phyloP scores from a whole-genome alignment of 129 eudicot species.

The Flaveria brownii region DNA sequence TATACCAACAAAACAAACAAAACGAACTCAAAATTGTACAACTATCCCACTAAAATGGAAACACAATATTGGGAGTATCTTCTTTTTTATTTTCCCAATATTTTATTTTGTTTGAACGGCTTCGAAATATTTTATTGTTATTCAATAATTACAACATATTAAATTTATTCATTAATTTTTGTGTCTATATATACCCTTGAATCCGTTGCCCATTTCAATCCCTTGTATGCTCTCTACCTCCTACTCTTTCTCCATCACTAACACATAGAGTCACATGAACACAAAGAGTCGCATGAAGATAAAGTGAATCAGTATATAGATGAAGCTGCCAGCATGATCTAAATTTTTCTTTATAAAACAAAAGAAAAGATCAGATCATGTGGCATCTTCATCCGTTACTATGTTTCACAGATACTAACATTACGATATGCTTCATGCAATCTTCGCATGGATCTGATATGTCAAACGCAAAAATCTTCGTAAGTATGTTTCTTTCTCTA shows the following conservation, averaged over 20 bases:
- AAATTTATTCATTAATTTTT: background rate
- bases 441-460: background rate
- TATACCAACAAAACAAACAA: slow-evolving; percentile 41
- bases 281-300: background rate
- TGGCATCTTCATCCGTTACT: slow-evolving; percentile 72
- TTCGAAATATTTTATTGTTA: background rate
- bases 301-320: slow-evolving; percentile 52
- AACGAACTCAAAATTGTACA: slow-evolving; percentile 38
- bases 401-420: slow-evolving; percentile 35
- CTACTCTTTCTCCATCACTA: slow-evolving; percentile 23
- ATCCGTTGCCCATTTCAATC: slow-evolving; percentile 10
- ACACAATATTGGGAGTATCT: slow-evolving; percentile 35
- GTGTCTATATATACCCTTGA: slow-evolving; percentile 46
- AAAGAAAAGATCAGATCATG: slow-evolving; percentile 71
- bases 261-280: background rate
- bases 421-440: background rate
- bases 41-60: slow-evolving; percentile 45
- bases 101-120: background rate
- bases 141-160: slow-evolving; percentile 7
- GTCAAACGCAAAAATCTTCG: background rate
- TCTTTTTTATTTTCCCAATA: slow-evolving; percentile 10
- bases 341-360: slow-evolving; percentile 34
- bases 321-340: slow-evolving; percentile 99
- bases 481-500: background rate
- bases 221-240: slow-evolving; percentile 31